These are phyloP conservation scores for Dillenia suffruticosa DNA, from an alignment of 164 flowering plant species.

Conservation along the genomic window DNA sequence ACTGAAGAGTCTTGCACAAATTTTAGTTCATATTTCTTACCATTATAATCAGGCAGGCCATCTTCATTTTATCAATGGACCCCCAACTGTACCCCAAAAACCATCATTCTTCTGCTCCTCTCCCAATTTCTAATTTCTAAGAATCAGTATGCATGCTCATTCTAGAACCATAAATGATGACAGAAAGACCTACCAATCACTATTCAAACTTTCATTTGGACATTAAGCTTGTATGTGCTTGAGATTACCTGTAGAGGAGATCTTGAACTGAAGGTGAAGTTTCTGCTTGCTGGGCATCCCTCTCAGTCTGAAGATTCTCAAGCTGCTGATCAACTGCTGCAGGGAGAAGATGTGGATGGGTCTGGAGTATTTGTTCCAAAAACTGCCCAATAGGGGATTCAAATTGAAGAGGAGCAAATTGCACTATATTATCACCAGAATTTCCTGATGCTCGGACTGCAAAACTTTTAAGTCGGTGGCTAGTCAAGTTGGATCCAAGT, in stretches of 20 bases:
- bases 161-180: no score
- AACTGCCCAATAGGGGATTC: slow-evolving; percentile 88
- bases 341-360: slow-evolving; percentile 82
- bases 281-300: slow-evolving; percentile 47
- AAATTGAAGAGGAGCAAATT: slow-evolving; percentile 67
- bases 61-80: no score
- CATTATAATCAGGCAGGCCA: no score
- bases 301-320: slow-evolving; percentile 65
- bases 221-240: no score
- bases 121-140: no score
- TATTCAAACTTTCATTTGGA: no score
- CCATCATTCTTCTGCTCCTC: no score
- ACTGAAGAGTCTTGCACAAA: no score
- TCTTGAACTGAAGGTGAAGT: slow-evolving; percentile 43
- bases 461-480: slow-evolving; percentile 34
- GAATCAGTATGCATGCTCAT: no score
- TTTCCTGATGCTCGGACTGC: slow-evolving; percentile 51
- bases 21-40: no score
- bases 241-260: slow-evolving; percentile 53
- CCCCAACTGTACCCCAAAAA: no score
- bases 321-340: slow-evolving; percentile 93
- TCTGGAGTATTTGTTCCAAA: slow-evolving; percentile 67
- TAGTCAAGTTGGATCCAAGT: slow-evolving; percentile 27
- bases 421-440: slow-evolving; percentile 36
- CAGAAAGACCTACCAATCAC: no score